These are phyloP conservation scores for Gossypium raimondii DNA, from an alignment of 345 rosid species.

Conservation along the genomic window DNA sequence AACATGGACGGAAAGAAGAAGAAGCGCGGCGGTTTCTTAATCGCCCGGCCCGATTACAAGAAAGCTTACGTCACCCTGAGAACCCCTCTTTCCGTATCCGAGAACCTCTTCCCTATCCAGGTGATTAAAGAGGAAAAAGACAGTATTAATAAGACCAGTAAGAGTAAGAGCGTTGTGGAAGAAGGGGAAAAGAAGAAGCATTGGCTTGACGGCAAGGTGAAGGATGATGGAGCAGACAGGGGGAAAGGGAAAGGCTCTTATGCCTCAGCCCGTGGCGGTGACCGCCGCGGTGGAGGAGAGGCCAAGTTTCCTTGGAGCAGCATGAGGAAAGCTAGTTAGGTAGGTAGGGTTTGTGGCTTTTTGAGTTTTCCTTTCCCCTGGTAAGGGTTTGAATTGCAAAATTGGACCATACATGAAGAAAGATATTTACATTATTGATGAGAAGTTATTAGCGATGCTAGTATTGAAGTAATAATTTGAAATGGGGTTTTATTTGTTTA, in stretches of 20 bases:
- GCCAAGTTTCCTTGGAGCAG: slow-evolving; percentile 80
- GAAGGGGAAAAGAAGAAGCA: slow-evolving; percentile 63
- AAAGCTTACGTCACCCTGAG: slow-evolving; percentile 75
- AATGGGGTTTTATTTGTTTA: not conserved
- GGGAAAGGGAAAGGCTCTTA: slow-evolving; percentile 15
- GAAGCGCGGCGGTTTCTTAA: slow-evolving; percentile 70
- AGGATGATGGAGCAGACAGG: slow-evolving; percentile 27
- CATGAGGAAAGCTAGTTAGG: slow-evolving; percentile 43
- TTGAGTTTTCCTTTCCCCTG: not conserved
- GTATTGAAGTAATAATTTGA: not conserved
- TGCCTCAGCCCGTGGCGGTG: slow-evolving; percentile 4
- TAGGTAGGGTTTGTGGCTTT: slow-evolving; percentile 23
- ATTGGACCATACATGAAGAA: not conserved
- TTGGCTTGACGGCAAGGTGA: slow-evolving; percentile 68
- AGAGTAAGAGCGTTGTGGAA: slow-evolving; percentile 64
- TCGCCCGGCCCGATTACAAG: slow-evolving; percentile 86
- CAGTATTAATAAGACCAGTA: slow-evolving; percentile 46
- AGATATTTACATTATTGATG: not conserved
- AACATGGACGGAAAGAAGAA: slow-evolving; percentile 95
- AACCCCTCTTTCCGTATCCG: slow-evolving; percentile 60
- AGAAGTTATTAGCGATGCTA: not conserved
- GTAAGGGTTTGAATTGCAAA: slow-evolving; percentile 6
- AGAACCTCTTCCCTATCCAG: slow-evolving; percentile 58
- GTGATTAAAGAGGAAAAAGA: slow-evolving; percentile 58
- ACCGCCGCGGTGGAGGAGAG: slow-evolving; percentile 1